Conservation (phyloP, 2,329 filamentous ascomycete genomes). For the Cladosporium sphaerospermum region DNA sequence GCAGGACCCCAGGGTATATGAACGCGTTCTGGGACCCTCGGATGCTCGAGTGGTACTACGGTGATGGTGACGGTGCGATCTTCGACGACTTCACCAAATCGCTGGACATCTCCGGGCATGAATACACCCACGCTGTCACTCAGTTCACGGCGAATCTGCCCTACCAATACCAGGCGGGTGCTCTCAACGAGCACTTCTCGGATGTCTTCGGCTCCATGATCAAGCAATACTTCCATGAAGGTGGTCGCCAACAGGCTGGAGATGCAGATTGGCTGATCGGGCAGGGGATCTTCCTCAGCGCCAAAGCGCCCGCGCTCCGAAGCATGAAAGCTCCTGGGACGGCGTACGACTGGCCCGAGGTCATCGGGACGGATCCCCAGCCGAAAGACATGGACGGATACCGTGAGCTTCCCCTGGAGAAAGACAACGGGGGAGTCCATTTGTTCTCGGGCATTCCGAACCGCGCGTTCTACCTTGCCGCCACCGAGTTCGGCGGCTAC, state of each 20-base stretch:
- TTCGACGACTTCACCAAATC: slow-evolving; percentile 2
- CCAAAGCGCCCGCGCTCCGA: background rate
- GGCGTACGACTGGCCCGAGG: background rate
- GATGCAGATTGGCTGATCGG: slow-evolving; percentile 3
- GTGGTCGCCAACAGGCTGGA: background rate
- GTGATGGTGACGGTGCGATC: background rate
- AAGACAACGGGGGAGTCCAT: background rate
- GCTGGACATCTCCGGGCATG: background rate
- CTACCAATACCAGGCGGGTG: background rate
- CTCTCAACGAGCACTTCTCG: slow-evolving; percentile 1
- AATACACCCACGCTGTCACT: background rate
- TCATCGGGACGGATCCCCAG: background rate
- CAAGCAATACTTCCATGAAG: background rate
- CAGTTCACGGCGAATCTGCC: background rate
- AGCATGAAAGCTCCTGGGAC: slow-evolving; percentile 6
- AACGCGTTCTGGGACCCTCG: slow-evolving; percentile 2
- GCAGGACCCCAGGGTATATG: background rate
- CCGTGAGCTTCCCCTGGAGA: background rate
- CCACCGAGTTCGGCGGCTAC: background rate
- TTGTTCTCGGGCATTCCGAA: slow-evolving; percentile 2
- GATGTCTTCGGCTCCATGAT: slow-evolving; percentile 2
- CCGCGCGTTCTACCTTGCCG: background rate
- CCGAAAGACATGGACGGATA: background rate
- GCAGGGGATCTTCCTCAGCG: background rate
- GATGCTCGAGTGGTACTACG: background rate